Evolutionary conservation across 2,329 filamentous ascomycete species (phyloP).

Genomic region (Fusarium papillatum): DNA sequence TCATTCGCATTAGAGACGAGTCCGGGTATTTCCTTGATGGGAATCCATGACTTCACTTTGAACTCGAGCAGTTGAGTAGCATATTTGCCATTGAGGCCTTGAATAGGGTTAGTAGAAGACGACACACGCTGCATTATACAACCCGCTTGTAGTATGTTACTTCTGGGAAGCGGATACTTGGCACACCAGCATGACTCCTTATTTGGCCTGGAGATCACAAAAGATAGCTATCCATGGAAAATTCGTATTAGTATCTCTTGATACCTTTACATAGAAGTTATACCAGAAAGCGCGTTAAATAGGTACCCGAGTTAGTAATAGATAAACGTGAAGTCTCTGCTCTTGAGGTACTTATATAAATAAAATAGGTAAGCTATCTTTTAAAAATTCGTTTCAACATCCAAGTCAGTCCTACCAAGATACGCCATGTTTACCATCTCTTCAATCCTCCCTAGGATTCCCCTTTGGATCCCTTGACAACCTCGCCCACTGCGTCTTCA

Average conservation of each 20-base stretch:
- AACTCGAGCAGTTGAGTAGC: neutral
- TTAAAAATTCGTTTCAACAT: neutral
- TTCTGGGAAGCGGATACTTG: neutral
- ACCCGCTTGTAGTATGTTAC: neutral
- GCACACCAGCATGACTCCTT: neutral
- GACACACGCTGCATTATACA: neutral
- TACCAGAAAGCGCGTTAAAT: neutral
- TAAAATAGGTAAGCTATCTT: neutral
- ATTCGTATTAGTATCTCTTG: neutral
- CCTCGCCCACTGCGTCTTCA: slow-evolving; percentile 52
- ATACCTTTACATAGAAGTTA: neutral
- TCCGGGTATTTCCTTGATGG: neutral
- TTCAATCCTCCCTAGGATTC: slow-evolving; percentile 18
- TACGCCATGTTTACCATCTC: neutral
- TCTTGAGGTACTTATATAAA: neutral
- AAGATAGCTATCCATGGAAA: neutral
- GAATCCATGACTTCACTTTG: neutral
- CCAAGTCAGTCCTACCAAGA: neutral
- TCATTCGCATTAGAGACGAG: neutral
- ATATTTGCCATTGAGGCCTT: neutral
- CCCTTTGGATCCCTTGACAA: slow-evolving; percentile 45
- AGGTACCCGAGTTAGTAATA: neutral
- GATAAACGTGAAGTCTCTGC: neutral
- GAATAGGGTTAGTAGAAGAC: neutral
- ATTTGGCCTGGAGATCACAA: neutral